A percentile compares a stretch with the other conserved stretches of the same genome.
Evolutionary conservation across 192 early-diverging fungal genomes (phyloP).

Genomic region (Coemansia sp.): DNA sequence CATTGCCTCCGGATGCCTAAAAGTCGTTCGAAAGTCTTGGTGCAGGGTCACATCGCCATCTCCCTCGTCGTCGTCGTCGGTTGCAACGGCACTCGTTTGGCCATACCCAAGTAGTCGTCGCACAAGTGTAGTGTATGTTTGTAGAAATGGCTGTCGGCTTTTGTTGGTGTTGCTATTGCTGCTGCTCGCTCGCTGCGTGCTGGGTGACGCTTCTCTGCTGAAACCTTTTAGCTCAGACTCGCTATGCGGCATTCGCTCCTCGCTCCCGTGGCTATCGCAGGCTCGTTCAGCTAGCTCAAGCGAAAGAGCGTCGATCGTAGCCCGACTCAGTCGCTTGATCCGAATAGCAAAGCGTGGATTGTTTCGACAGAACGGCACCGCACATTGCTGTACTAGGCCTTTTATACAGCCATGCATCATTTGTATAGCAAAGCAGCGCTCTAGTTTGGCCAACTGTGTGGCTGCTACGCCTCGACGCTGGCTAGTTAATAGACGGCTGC

Average conservation of each 20-base stretch:
- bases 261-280: neutral
- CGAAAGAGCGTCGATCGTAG: constrained; percentile 13
- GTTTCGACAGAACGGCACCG: constrained; percentile 21
- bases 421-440: constrained; percentile 16
- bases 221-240: neutral
- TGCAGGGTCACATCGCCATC: neutral
- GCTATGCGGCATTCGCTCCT: constrained; percentile 28
- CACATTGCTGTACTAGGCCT: constrained; percentile 8
- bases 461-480: neutral
- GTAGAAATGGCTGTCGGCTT: constrained; percentile 7
- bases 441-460: neutral
- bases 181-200: constrained; percentile 1
- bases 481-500: neutral
- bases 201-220: neutral
- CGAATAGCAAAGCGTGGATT: constrained; percentile 14
- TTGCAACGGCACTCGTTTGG: neutral
- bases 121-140: constrained; percentile 9
- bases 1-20: neutral
- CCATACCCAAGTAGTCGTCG: constrained; percentile 11
- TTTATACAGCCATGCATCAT: constrained; percentile 21
- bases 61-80: constrained; percentile 6
- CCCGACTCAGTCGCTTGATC: constrained; percentile 6
- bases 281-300: constrained; percentile 31
- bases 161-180: neutral
- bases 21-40: neutral